These are phyloP conservation scores for Linderniella brevidens DNA, from an alignment of 257 asterid species.

Conservation along the genomic window DNA sequence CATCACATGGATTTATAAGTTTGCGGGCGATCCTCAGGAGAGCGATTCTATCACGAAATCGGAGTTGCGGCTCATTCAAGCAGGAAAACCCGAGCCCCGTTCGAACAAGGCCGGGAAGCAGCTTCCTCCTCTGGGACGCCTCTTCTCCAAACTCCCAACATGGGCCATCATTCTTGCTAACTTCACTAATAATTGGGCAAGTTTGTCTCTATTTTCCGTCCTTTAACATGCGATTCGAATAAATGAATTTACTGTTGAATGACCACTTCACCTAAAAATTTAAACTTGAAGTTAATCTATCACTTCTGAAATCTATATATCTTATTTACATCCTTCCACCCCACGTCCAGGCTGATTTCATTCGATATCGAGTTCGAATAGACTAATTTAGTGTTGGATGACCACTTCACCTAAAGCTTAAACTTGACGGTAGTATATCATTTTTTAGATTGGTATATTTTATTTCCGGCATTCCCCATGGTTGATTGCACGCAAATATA, in stretches of 20 bases:
- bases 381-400: too few species aligned
- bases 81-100: slow-evolving; percentile 54
- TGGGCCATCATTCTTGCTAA: slow-evolving; percentile 95
- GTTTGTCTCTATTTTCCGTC: slow-evolving; percentile 5
- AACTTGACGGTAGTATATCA: too few species aligned
- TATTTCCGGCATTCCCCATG: too few species aligned
- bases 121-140: slow-evolving; percentile 45
- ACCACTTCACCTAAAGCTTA: too few species aligned
- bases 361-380: too few species aligned
- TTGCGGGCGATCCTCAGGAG: slow-evolving; percentile 60
- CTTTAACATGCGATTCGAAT: neutral
- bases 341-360: too few species aligned
- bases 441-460: too few species aligned
- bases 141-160: slow-evolving; percentile 65
- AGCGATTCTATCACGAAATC: slow-evolving; percentile 37
- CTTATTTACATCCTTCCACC: neutral
- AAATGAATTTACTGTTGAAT: too few species aligned
- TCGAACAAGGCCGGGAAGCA: slow-evolving; percentile 25
- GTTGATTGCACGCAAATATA: too few species aligned
- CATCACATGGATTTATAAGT: slow-evolving; percentile 34
- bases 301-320: too few species aligned
- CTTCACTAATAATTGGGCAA: slow-evolving; percentile 73
- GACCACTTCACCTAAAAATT: too few species aligned
- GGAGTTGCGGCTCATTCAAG: slow-evolving; percentile 61
- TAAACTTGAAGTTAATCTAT: too few species aligned